A percentile compares a stretch with the other conserved stretches of the same genome.
Conservation (phyloP, 495 filamentous ascomycete genomes). For the Neurospora hispaniola region DNA sequence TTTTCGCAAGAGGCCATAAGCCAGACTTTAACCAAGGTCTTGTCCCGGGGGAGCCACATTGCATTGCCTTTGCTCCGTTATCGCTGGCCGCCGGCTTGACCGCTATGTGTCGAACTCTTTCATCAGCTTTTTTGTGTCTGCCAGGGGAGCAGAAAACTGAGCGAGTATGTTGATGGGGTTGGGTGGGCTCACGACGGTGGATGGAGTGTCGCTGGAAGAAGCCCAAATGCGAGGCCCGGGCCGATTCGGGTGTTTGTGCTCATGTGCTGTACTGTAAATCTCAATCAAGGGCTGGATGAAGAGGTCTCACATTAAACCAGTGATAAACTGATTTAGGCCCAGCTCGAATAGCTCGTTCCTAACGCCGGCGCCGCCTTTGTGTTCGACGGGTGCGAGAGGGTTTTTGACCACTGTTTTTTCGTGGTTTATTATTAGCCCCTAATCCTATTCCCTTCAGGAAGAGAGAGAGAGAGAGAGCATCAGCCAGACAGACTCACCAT, state of each 20-base stretch:
- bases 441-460: too few species aligned
- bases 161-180: background rate
- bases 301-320: conserved; percentile 36
- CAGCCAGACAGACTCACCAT: conserved; percentile 43
- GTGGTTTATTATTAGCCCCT: too few species aligned
- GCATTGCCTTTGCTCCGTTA: background rate
- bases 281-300: background rate
- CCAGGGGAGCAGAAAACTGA: background rate
- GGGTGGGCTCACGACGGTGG: background rate
- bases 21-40: too few species aligned
- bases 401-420: conserved; percentile 72
- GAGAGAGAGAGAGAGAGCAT: too few species aligned
- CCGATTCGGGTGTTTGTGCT: background rate
- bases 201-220: background rate
- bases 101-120: background rate
- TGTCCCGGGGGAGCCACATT: background rate
- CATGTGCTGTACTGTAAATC: background rate
- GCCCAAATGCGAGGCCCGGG: background rate
- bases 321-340: conserved; percentile 76
- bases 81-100: background rate
- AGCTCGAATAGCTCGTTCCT: conserved; percentile 91
- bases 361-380: conserved; percentile 78
- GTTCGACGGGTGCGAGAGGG: conserved; percentile 79
- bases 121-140: background rate
- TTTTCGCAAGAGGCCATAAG: too few species aligned